Base-by-base conservation (phyloP, 768 basidiomycete species). In the Psilocybe cubensis region DNA sequence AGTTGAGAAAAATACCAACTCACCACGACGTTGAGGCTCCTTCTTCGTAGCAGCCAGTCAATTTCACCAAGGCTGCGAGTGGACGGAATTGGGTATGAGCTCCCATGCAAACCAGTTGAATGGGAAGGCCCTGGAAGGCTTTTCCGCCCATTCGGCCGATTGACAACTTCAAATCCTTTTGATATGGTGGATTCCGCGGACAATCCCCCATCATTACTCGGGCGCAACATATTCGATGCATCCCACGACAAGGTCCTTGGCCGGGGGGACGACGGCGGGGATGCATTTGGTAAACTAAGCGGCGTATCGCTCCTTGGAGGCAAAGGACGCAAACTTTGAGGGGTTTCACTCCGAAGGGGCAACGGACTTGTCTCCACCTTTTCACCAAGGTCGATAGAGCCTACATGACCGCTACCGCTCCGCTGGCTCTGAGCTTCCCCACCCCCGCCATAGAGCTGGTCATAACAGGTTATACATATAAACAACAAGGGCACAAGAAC, bases 41-140 rank as follows among this genome's bases (percentile, higher is more conserved):
- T 82, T 51, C 92, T 79, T 49, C 88, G 83, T 55, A 87, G 82
- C 29, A 92, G 74, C 92, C 92, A 93, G 66, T 90, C 90, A 48
- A 90, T 76, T 66, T 93, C 89, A 27, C 85, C 83, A 35, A 91
- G 73, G 59, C 81, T 85, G 55, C 83, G 76, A 27, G 82, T 77
- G 27, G 83, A 76, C 14, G 78, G 68, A 35, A 68, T 59, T 28
- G 65, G 70, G 40, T 51, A 56, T 43, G 57, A 59, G 10, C 56
- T 53, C 17, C 50, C 61, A 50, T 52, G 54, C 58, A 57, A 60
- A 43, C 56, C 45, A 52, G 66, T 63, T 45, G 71, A 66, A 69
- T 72, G 72, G 41, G 70, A 68, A 3, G 66, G 69, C 53, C 73
- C 77, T 9, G 63, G 61, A 56, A 67, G 72, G 8, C 17, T 28